Conservation (phyloP, 2,329 filamentous ascomycete genomes). For the Cylindrodendrum hubeiense region DNA sequence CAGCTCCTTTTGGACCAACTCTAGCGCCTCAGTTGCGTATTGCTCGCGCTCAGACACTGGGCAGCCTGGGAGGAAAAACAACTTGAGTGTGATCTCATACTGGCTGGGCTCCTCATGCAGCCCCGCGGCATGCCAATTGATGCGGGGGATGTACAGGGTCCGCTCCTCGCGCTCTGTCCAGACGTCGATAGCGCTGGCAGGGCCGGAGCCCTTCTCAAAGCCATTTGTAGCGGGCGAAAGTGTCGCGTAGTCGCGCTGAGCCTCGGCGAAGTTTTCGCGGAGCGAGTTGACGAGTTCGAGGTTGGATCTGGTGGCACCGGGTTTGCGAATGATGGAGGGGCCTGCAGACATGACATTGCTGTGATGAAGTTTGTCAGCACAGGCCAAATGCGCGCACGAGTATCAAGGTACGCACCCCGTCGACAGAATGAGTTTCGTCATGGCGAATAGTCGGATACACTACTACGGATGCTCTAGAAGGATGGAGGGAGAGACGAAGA, state of each 20-base stretch:
- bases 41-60: conserved; percentile 72
- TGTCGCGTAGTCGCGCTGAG: conserved; percentile 71
- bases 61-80: conserved; percentile 88
- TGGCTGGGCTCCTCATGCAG: conserved; percentile 84
- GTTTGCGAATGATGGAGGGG: conserved; percentile 85
- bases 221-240: conserved; percentile 46
- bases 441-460: conserved; percentile 47
- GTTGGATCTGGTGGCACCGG: conserved; percentile 83
- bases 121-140: conserved; percentile 78
- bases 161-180: conserved; percentile 78
- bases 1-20: conserved; percentile 84
- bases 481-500: conserved; percentile 7
- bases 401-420: conserved; percentile 75
- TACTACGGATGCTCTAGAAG: background rate
- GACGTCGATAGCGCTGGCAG: conserved; percentile 51
- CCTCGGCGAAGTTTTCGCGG: conserved; percentile 82
- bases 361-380: conserved; percentile 38
- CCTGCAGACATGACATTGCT: conserved; percentile 89
- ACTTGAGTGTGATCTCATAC: conserved; percentile 95
- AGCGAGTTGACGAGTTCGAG: conserved; percentile 92
- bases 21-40: conserved; percentile 83
- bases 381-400: conserved; percentile 12
- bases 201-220: conserved; percentile 47
- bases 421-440: conserved; percentile 86
- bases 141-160: conserved; percentile 80